A percentile compares a stretch with the other conserved stretches of the same genome.
phyloP scores from a whole-genome alignment of 169 alveolate genomes.

The Condylostoma magnum region DNA sequence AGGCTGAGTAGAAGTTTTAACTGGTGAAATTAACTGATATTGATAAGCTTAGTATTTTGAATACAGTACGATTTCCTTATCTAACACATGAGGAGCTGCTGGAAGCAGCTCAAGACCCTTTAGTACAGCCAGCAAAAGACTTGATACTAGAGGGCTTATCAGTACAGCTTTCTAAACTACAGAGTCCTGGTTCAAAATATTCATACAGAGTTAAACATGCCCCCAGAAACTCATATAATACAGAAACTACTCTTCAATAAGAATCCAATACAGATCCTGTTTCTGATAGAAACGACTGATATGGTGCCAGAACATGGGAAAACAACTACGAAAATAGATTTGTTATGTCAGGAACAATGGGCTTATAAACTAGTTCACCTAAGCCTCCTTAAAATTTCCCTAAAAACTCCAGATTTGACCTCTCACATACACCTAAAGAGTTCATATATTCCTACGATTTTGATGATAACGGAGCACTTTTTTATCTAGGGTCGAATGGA shows the following conservation, averaged over 20 bases:
- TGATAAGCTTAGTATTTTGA: slow-evolving; percentile 33
- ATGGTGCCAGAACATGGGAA: neutral
- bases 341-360: too few species aligned
- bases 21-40: slow-evolving; percentile 20
- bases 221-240: slow-evolving; percentile 31
- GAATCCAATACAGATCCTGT: neutral
- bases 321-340: neutral
- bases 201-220: neutral
- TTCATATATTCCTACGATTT: slow-evolving; percentile 69
- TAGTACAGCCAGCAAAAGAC: slow-evolving; percentile 47
- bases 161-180: slow-evolving; percentile 18
- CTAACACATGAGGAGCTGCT: slow-evolving; percentile 51
- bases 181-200: neutral
- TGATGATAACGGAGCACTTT: slow-evolving; percentile 82
- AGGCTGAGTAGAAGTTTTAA: neutral
- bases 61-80: slow-evolving; percentile 40
- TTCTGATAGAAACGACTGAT: neutral
- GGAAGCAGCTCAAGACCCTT: slow-evolving; percentile 38
- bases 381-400: slow-evolving; percentile 20
- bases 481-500: slow-evolving; percentile 75
- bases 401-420: neutral
- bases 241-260: neutral
- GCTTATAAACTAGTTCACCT: neutral
- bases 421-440: slow-evolving; percentile 29
- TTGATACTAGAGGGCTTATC: slow-evolving; percentile 50